Percentiles rank a stretch among this genome's conserved stretches.
phyloP scores from a whole-genome alignment of 331 rosid species.

The Ulmus americana region DNA sequence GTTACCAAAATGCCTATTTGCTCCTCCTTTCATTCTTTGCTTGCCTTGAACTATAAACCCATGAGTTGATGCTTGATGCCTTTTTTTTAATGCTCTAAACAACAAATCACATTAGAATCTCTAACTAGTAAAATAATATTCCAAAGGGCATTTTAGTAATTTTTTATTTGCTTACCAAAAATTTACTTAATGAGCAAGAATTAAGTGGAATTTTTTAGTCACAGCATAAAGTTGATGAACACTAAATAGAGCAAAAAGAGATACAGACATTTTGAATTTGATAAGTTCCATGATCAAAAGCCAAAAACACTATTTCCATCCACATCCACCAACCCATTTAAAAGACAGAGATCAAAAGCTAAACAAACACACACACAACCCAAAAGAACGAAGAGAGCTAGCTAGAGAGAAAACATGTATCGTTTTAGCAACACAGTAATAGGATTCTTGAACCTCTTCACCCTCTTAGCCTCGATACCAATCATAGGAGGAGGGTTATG shows the following conservation, averaged over 20 bases:
- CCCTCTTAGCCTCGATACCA: conserved; percentile 84
- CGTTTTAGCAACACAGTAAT: conserved; percentile 91
- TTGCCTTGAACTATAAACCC: conserved; percentile 41
- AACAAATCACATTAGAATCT: not conserved
- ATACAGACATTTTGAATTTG: conserved; percentile 26
- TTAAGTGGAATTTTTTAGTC: conserved; percentile 11
- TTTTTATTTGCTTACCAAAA: not conserved
- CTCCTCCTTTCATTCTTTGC: conserved; percentile 29
- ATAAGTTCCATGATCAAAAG: conserved; percentile 8
- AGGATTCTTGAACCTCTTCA: conserved; percentile 74
- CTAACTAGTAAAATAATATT: not conserved
- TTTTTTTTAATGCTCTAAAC: not conserved
- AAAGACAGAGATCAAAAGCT: conserved; percentile 29
- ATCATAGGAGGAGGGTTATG: conserved; percentile 89
- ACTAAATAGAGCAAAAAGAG: not conserved
- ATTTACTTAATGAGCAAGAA: conserved; percentile 46
- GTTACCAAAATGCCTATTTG: conserved; percentile 38
- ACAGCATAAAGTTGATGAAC: conserved; percentile 29
- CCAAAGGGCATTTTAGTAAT: conserved; percentile 31
- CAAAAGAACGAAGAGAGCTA: conserved; percentile 10
- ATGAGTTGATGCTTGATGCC: conserved; percentile 32
- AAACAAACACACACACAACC: conserved; percentile 6
- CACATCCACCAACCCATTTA: conserved; percentile 18
- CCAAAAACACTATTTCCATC: not conserved
- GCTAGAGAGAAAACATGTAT: conserved; percentile 39